Percentiles rank a stretch among this genome's conserved stretches.
Evolutionary conservation across 768 basidiomycete genomes (phyloP).

Genomic region (Pleurotus giganteus): DNA sequence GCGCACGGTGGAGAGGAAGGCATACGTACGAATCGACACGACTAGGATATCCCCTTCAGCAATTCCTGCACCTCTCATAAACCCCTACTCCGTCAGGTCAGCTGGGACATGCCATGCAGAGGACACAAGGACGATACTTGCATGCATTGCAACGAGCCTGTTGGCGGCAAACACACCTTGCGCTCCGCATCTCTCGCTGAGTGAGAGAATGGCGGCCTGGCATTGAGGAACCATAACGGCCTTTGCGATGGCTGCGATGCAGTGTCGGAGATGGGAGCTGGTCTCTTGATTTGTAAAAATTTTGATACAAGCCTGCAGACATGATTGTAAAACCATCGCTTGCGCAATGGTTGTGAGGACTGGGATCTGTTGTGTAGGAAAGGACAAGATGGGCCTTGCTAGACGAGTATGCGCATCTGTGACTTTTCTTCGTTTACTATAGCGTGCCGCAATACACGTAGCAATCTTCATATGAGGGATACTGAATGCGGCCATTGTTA

Average conservation of each 20-base stretch:
- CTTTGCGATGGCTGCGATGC: conserved; percentile 22
- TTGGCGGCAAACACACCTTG: conserved; percentile 40
- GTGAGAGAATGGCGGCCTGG: conserved; percentile 13
- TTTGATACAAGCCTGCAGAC: conserved; percentile 19
- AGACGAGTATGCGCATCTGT: conserved; percentile 14
- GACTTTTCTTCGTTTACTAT: conserved; percentile 28
- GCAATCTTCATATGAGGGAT: conserved; percentile 22
- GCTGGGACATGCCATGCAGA: neutral
- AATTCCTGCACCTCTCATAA: conserved; percentile 36
- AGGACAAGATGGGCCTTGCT: conserved; percentile 27
- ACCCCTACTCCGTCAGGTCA: conserved; percentile 27
- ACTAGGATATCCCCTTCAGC: conserved; percentile 45
- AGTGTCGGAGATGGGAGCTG: conserved; percentile 17
- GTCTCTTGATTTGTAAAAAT: conserved; percentile 23
- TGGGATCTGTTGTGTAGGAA: conserved; percentile 41
- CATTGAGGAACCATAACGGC: conserved; percentile 16
- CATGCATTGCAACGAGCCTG: conserved; percentile 29
- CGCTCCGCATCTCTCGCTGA: conserved; percentile 41
- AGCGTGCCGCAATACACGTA: conserved; percentile 25
- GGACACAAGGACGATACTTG: conserved; percentile 15
- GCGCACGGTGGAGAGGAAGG: neutral
- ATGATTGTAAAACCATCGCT: conserved; percentile 30
- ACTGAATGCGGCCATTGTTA: conserved; percentile 22
- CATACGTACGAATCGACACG: conserved; percentile 34
- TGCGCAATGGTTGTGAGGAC: conserved; percentile 34